A percentile compares a stretch with the other conserved stretches of the same genome.
phyloP scores from a whole-genome alignment of 106 monocot genomes.

The Dendrobium catenatum region DNA sequence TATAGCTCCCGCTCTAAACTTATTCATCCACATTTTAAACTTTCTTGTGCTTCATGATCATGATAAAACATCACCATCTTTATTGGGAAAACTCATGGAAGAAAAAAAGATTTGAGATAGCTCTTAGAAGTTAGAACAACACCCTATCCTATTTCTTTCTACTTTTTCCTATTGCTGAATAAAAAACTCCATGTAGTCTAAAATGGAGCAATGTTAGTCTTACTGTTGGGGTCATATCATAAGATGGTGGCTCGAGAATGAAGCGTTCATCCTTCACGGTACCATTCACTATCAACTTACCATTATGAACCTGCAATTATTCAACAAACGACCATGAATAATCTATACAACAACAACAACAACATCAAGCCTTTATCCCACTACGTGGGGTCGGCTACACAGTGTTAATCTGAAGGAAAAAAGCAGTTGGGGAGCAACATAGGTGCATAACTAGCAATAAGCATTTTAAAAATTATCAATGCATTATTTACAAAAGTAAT shows the following conservation, averaged over 20 bases:
- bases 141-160: neutral
- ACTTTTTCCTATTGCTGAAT: neutral
- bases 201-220: conserved; percentile 11
- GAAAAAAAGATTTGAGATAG: neutral
- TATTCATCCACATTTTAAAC: neutral
- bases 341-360: too few species aligned
- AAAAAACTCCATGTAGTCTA: neutral
- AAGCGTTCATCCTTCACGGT: conserved; percentile 62
- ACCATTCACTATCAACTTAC: conserved; percentile 96
- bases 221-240: conserved; percentile 84
- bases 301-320: conserved; percentile 65
- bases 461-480: neutral
- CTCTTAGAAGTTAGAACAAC: too few species aligned
- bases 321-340: neutral
- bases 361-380: too few species aligned
- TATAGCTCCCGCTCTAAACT: neutral
- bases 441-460: neutral
- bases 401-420: too few species aligned
- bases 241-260: conserved; percentile 86
- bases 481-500: neutral
- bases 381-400: too few species aligned
- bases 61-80: neutral
- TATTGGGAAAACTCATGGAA: neutral
- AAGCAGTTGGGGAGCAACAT: neutral
- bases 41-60: neutral